A percentile compares a stretch with the other conserved stretches of the same genome.
These are phyloP conservation scores for Wickerhamomyces pijperi DNA, from an alignment of 805 yeast species.

Conservation along the genomic window DNA sequence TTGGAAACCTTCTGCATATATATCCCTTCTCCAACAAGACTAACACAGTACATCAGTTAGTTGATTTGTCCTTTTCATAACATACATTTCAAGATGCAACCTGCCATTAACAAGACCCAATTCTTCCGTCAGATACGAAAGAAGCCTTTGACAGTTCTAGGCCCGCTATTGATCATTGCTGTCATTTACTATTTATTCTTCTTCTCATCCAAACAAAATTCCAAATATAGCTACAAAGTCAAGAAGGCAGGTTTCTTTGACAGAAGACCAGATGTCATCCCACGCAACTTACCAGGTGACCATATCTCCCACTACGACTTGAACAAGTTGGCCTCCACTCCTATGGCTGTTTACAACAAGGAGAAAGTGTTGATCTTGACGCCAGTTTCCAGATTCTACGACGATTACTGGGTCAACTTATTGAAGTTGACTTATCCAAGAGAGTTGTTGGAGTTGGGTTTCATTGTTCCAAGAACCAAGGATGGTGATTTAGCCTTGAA, in stretches of 20 bases:
- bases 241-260: constrained; percentile 21
- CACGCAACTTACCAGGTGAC: constrained; percentile 54
- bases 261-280: constrained; percentile 42
- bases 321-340: constrained; percentile 63
- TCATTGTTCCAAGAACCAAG: constrained; percentile 73
- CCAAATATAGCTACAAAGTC: constrained; percentile 18
- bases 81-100: constrained; percentile 11
- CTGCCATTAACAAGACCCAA: constrained; percentile 19
- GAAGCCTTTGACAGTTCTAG: constrained; percentile 37
- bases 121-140: constrained; percentile 47
- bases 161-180: constrained; percentile 33
- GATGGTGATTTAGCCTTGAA: constrained; percentile 77
- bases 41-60: no score
- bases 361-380: constrained; percentile 82
- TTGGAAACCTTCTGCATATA: no score
- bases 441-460: constrained; percentile 76
- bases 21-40: no score
- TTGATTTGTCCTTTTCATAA: neutral
- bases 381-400: constrained; percentile 81
- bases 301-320: constrained; percentile 79
- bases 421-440: constrained; percentile 72
- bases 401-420: constrained; percentile 82
- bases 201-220: constrained; percentile 20
- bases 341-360: constrained; percentile 59
- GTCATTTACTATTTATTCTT: constrained; percentile 31